Percentiles rank a stretch among this genome's conserved stretches.
Evolutionary conservation across 1,284 basidiomycete species (phyloP).

Genomic region (Testicularia cyperi): DNA sequence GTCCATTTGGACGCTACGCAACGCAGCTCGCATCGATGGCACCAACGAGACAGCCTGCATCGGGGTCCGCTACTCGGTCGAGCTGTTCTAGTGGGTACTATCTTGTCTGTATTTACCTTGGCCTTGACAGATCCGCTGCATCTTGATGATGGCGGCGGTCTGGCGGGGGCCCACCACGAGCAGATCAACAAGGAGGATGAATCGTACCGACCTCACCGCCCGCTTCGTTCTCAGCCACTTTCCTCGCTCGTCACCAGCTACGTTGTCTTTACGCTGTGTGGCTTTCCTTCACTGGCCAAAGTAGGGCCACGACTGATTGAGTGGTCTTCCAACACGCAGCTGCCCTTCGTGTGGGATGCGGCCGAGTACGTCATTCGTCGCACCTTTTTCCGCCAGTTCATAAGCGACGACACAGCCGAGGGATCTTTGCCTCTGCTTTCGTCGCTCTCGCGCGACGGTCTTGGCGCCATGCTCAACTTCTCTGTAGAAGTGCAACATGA

Average conservation of each 20-base stretch:
- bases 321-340: conserved; percentile 64
- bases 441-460: conserved; percentile 65
- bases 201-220: conserved; percentile 19
- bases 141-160: conserved; percentile 5
- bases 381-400: conserved; percentile 88
- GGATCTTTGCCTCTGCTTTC: conserved; percentile 71
- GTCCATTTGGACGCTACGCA: too few species aligned
- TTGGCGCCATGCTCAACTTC: conserved; percentile 79
- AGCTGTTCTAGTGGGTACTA: conserved; percentile 15
- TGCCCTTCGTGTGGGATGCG: conserved; percentile 71
- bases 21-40: too few species aligned
- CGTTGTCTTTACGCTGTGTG: conserved; percentile 77
- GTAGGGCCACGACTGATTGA: conserved; percentile 72
- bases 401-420: conserved; percentile 78
- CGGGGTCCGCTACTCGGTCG: too few species aligned
- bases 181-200: conserved; percentile 28
- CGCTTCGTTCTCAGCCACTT: conserved; percentile 20
- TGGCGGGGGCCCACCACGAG: conserved; percentile 20
- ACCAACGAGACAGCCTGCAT: too few species aligned
- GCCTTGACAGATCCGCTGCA: conserved; percentile 16
- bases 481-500: conserved; percentile 75
- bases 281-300: conserved; percentile 75
- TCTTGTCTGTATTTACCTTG: conserved; percentile 9
- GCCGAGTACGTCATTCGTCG: conserved; percentile 73
- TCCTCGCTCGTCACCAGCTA: conserved; percentile 70